Evolutionary conservation across 106 monocot species (phyloP).

Genomic region (Gastrodia elata): DNA sequence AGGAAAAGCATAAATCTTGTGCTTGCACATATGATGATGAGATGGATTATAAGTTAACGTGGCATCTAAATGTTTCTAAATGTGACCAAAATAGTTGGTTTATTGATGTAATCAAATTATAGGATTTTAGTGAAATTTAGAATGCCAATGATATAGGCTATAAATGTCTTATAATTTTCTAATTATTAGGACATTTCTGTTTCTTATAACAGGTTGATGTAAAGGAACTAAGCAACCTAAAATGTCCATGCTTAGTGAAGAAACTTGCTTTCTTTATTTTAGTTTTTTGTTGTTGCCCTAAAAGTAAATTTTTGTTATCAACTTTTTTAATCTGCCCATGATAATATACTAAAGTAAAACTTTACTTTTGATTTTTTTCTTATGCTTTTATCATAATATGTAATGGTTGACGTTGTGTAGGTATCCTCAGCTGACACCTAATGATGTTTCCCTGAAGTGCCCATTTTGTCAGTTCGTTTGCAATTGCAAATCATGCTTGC

Average conservation of each 20-base stretch:
- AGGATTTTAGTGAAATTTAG: no score
- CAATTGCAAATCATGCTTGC: constrained; percentile 68
- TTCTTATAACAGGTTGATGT: neutral
- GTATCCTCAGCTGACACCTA: constrained; percentile 49
- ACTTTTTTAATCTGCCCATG: neutral
- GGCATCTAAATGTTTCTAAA: no score
- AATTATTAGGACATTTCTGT: no score
- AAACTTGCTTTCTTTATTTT: neutral
- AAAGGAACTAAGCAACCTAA: neutral
- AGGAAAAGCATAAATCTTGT: no score
- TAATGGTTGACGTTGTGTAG: constrained; percentile 17
- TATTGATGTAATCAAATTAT: no score
- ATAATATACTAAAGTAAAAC: neutral
- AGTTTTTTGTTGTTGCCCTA: neutral
- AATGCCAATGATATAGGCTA: neutral
- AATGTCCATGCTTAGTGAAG: neutral
- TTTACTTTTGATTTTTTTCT: neutral
- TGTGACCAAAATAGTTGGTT: no score
- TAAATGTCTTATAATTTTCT: no score
- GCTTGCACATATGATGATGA: no score
- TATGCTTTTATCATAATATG: neutral
- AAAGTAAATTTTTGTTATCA: neutral
- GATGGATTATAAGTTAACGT: no score
- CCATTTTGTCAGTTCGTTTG: constrained; percentile 48
- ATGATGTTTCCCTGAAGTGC: constrained; percentile 34